phyloP scores from a whole-genome alignment of 352 stramenopile species.

The Globisporangium iwayamae region DNA sequence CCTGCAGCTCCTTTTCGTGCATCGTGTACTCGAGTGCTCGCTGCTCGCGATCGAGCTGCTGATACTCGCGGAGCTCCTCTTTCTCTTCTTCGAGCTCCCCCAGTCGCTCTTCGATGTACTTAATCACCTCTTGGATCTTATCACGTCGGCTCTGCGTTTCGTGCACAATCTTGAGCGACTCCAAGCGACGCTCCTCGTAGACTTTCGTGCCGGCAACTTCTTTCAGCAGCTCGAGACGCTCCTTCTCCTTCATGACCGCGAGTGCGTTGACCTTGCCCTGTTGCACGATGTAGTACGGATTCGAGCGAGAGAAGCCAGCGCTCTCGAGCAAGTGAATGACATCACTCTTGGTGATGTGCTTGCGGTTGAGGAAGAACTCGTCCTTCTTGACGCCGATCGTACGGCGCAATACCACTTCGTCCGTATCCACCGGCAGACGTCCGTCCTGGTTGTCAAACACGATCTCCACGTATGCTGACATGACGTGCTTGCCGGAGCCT shows the following conservation, averaged over 20 bases:
- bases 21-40: conserved; percentile 97
- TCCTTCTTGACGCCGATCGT: conserved; percentile 99
- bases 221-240: conserved; percentile 97
- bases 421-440: conserved; percentile 89
- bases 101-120: conserved; percentile 93
- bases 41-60: conserved; percentile 93
- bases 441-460: conserved; percentile 99
- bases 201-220: conserved; percentile 98
- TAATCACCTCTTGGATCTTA: conserved; percentile 96
- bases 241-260: conserved; percentile 97
- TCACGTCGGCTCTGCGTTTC: conserved; percentile 93
- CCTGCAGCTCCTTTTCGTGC: conserved; percentile 85
- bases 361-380: conserved; percentile 99
- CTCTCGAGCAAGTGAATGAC: conserved; percentile 98
- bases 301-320: conserved; percentile 97
- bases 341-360: conserved; percentile 97
- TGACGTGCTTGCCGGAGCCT: conserved; percentile 91
- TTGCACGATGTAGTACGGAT: conserved; percentile 99
- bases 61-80: conserved; percentile 94
- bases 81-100: conserved; percentile 98
- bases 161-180: conserved; percentile 97
- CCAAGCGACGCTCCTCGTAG: conserved; percentile 97
- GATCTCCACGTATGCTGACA: conserved; percentile 98
- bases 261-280: conserved; percentile 99
- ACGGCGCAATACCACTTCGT: conserved; percentile 95